Percentiles rank a stretch among this genome's conserved stretches.
Evolutionary conservation across 805 yeast species (phyloP).

Genomic region (Trichomonascus vanleenenianus): DNA sequence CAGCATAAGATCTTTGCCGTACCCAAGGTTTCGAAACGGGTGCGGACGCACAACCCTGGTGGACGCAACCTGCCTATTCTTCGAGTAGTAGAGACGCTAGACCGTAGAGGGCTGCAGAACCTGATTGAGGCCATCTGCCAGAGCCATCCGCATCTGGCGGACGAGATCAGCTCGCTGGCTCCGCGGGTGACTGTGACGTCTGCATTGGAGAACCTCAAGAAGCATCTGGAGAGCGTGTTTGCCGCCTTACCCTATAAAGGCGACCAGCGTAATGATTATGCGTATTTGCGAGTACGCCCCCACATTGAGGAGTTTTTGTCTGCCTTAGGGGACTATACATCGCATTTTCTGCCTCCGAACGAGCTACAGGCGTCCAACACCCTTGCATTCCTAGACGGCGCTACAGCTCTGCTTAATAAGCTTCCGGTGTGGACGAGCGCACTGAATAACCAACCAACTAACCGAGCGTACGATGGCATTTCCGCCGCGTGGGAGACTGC

Average conservation of each 20-base stretch:
- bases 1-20: too few relatives aligned
- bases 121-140: conserved; percentile 47
- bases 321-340: conserved; percentile 66
- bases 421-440: conserved; percentile 57
- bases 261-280: conserved; percentile 64
- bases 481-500: conserved; percentile 49
- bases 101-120: conserved; percentile 44
- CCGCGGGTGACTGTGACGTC: conserved; percentile 52
- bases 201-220: conserved; percentile 42
- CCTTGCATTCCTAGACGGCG: conserved; percentile 53
- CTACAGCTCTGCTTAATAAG: conserved; percentile 51
- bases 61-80: conserved; percentile 53
- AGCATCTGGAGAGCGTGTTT: conserved; percentile 37
- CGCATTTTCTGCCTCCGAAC: conserved; percentile 64
- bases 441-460: conserved; percentile 35
- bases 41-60: conserved; percentile 21
- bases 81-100: conserved; percentile 63
- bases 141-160: conserved; percentile 53
- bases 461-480: conserved; percentile 53
- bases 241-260: conserved; percentile 66
- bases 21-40: conserved; percentile 4
- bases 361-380: conserved; percentile 48
- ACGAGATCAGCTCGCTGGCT: conserved; percentile 41
- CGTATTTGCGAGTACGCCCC: conserved; percentile 65
- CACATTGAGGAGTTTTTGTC: conserved; percentile 59